Percentiles rank a stretch among this genome's conserved stretches.
Evolutionary conservation across 139 green algal species (phyloP).

Genomic region (Chlorella sp.): DNA sequence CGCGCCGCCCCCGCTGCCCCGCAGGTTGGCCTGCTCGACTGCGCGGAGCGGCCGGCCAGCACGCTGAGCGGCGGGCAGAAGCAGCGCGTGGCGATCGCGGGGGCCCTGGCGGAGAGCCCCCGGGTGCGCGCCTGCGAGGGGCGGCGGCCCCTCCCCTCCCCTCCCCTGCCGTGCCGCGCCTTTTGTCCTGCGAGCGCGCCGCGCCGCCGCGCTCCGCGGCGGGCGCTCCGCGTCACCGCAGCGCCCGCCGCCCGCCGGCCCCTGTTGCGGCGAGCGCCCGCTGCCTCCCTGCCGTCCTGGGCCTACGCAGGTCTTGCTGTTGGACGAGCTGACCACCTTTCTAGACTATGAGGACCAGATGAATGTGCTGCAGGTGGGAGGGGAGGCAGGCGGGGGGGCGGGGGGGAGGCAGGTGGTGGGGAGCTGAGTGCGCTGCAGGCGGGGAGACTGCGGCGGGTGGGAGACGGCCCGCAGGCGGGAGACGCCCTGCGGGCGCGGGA

Average conservation of each 20-base stretch:
- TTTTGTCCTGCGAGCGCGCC: conserved; percentile 40
- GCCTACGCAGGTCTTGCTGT: conserved; percentile 79
- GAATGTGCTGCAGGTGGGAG: conserved; percentile 77
- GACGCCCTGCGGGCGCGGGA: too few species aligned
- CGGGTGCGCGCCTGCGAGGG: conserved; percentile 1
- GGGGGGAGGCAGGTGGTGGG: too few species aligned
- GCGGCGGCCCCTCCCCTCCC: neutral
- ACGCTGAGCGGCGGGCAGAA: conserved; percentile 96
- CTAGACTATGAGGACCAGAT: conserved; percentile 91
- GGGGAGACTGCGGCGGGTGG: too few species aligned
- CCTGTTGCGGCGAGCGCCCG: neutral
- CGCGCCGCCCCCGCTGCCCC: too few species aligned
- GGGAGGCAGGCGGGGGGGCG: too few species aligned
- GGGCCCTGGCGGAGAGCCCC: conserved; percentile 52
- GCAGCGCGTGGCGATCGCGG: conserved; percentile 96
- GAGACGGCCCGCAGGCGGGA: too few species aligned
- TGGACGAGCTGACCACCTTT: conserved; percentile 99
- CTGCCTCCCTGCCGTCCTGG: neutral
- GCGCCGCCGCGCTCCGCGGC: too few species aligned
- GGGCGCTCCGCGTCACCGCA: too few species aligned
- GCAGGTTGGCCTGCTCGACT: conserved; percentile 78
- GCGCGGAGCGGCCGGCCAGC: conserved; percentile 64
- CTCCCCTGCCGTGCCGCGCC: conserved; percentile 43
- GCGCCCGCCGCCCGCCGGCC: too few species aligned
- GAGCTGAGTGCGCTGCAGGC: too few species aligned